phyloP scores from a whole-genome alignment of 139 green algal genomes.

The Coccomyxa sp. region DNA sequence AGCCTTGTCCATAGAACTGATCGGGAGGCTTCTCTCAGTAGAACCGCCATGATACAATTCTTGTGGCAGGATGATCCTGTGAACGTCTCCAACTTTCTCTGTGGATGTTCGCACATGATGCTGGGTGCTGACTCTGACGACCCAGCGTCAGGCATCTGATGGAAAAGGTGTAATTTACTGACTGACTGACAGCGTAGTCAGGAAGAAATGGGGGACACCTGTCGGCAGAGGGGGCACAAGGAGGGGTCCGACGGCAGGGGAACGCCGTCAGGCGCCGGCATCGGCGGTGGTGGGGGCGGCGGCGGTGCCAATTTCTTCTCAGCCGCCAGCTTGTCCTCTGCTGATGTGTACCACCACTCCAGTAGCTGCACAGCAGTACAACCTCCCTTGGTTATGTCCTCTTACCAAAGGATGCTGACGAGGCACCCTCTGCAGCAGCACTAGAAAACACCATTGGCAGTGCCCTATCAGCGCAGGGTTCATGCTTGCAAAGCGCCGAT shows the following conservation, averaged over 20 bases:
- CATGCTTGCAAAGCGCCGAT: not conserved
- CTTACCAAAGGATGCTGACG: not conserved
- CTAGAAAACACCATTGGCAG: not conserved
- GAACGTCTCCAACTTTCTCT: not conserved
- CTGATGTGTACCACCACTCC: slow-evolving; percentile 92
- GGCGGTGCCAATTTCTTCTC: slow-evolving; percentile 48
- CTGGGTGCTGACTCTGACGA: not conserved
- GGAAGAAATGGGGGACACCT: not conserved
- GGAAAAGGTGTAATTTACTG: no score
- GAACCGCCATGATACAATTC: no score
- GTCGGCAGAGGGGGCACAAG: slow-evolving; percentile 74
- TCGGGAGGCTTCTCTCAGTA: not conserved
- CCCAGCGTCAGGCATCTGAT: not conserved
- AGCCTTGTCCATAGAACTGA: not conserved
- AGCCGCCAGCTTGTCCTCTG: slow-evolving; percentile 59
- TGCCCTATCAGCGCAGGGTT: not conserved
- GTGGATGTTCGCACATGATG: not conserved
- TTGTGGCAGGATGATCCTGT: not conserved
- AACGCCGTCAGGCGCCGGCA: slow-evolving; percentile 44
- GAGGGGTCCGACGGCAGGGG: slow-evolving; percentile 57
- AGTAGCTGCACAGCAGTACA: slow-evolving; percentile 42
- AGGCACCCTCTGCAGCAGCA: not conserved
- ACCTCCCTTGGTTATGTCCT: no score
- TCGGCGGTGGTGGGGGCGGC: slow-evolving; percentile 39
- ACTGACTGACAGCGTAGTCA: not conserved